phyloP scores from a whole-genome alignment of 768 basidiomycete genomes.

The Suillus spraguei region DNA sequence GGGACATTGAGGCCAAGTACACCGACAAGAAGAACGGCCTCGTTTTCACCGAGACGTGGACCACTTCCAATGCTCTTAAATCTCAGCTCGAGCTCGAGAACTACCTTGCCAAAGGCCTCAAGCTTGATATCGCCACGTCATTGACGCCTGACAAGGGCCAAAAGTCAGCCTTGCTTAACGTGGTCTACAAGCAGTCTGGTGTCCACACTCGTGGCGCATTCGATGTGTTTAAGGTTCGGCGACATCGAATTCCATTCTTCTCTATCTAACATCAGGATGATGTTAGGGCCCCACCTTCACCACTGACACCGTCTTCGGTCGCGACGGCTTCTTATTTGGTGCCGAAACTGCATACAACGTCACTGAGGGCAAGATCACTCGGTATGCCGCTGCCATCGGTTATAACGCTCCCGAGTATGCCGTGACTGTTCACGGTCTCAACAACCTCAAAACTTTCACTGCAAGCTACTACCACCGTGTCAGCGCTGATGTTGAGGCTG shows the following conservation, averaged over 20 bases:
- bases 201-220: conserved; percentile 89
- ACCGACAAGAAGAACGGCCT: conserved; percentile 89
- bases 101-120: conserved; percentile 96
- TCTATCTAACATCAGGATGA: conserved; percentile 12
- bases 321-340: conserved; percentile 97
- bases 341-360: conserved; percentile 97
- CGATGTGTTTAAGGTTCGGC: conserved; percentile 89
- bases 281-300: conserved; percentile 94
- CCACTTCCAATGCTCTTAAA: conserved; percentile 90
- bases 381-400: conserved; percentile 90
- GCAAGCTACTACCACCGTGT: conserved; percentile 99
- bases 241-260: not conserved
- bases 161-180: conserved; percentile 82
- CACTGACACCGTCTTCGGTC: conserved; percentile 92
- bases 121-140: conserved; percentile 85
- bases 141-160: conserved; percentile 85
- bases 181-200: conserved; percentile 94
- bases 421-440: conserved; percentile 90
- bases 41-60: conserved; percentile 95
- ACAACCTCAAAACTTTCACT: conserved; percentile 91
- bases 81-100: conserved; percentile 94
- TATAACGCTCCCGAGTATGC: conserved; percentile 97
- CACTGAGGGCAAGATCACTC: conserved; percentile 87
- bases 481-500: conserved; percentile 87
- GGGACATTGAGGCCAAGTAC: conserved; percentile 97